Conservation (phyloP, 345 rosid genomes). For the Sisymbrium irio region DNA sequence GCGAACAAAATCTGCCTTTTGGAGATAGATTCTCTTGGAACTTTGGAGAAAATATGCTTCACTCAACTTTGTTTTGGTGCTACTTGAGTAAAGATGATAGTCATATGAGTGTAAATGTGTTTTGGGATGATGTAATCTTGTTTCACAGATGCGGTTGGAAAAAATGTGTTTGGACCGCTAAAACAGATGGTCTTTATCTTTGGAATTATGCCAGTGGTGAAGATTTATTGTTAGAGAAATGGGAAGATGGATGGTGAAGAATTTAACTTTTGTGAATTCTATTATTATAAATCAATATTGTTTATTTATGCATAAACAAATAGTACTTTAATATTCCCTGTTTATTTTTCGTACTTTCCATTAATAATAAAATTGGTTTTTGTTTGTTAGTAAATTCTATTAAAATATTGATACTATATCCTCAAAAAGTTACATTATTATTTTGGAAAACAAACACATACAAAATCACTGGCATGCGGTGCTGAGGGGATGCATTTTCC, state of each 20-base stretch:
- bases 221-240: slow-evolving; percentile 4
- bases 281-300: neutral
- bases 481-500: neutral
- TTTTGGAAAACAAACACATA: neutral
- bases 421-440: neutral
- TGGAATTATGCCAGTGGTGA: slow-evolving; percentile 8
- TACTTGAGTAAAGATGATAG: slow-evolving; percentile 24
- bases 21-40: slow-evolving; percentile 24
- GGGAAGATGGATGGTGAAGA: slow-evolving; percentile 31
- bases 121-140: slow-evolving; percentile 31
- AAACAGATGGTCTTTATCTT: slow-evolving; percentile 37
- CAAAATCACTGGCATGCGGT: neutral
- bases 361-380: neutral
- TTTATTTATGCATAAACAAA: neutral
- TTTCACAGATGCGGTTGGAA: slow-evolving; percentile 38
- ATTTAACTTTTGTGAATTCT: neutral
- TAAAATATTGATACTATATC: neutral
- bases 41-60: slow-evolving; percentile 26
- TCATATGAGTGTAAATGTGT: slow-evolving; percentile 30
- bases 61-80: slow-evolving; percentile 41
- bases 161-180: slow-evolving; percentile 39
- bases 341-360: neutral
- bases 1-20: neutral
- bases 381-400: neutral
- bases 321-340: neutral